These are phyloP conservation scores for Pulveroboletus sp. DNA, from an alignment of 768 basidiomycete species.

Conservation along the genomic window DNA sequence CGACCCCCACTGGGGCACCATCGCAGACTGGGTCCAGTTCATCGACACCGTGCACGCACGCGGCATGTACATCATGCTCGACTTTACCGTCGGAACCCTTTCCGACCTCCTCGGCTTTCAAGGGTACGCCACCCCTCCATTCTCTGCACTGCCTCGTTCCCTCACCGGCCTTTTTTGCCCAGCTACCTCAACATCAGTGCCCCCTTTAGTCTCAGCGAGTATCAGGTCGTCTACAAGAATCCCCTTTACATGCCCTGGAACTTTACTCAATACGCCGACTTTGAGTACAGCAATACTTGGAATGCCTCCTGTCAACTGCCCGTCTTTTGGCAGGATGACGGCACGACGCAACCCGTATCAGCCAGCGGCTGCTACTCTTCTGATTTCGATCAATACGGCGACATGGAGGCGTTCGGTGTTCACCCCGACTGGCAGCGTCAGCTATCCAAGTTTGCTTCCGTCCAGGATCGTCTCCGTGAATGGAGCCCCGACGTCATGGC, in stretches of 20 bases:
- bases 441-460: slow-evolving; percentile 91
- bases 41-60: slow-evolving; percentile 76
- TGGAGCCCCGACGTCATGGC: slow-evolving; percentile 81
- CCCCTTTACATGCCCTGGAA: slow-evolving; percentile 83
- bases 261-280: slow-evolving; percentile 82
- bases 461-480: slow-evolving; percentile 93
- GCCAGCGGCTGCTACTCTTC: slow-evolving; percentile 72
- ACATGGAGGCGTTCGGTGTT: slow-evolving; percentile 97
- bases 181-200: slow-evolving; percentile 75
- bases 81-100: slow-evolving; percentile 95
- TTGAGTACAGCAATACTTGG: slow-evolving; percentile 66
- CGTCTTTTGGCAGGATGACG: slow-evolving; percentile 78
- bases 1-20: slow-evolving; percentile 90
- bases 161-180: slow-evolving; percentile 14
- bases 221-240: slow-evolving; percentile 69
- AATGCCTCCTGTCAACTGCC: slow-evolving; percentile 77
- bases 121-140: slow-evolving; percentile 51
- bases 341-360: slow-evolving; percentile 48
- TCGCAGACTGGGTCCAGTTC: slow-evolving; percentile 72
- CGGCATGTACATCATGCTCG: slow-evolving; percentile 90
- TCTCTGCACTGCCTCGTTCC: slow-evolving; percentile 3
- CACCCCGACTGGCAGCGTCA: slow-evolving; percentile 94
- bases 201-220: slow-evolving; percentile 75
- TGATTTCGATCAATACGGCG: slow-evolving; percentile 94
- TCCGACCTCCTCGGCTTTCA: slow-evolving; percentile 82